These are phyloP conservation scores for Besnoitia besnoiti DNA, from an alignment of 169 alveolate genomes.

Conservation along the genomic window DNA sequence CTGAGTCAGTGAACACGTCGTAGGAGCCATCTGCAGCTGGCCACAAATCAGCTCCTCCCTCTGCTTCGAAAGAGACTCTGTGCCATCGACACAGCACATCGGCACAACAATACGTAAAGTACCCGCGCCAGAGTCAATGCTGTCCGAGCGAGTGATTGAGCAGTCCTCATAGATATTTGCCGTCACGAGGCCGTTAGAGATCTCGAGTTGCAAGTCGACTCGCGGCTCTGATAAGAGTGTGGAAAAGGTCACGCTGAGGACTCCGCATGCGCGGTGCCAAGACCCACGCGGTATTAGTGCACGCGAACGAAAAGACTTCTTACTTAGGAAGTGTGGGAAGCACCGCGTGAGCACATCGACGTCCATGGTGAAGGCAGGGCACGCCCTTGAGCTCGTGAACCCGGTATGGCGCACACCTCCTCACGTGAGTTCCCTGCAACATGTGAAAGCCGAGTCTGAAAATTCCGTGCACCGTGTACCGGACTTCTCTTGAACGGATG, in stretches of 20 bases:
- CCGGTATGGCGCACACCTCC: slow-evolving; percentile 24
- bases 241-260: no score
- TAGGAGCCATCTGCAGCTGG: slow-evolving; percentile 65
- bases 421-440: slow-evolving; percentile 13
- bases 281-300: no score
- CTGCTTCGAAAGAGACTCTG: slow-evolving; percentile 44
- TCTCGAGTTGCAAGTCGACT: not conserved
- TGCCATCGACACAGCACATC: not conserved
- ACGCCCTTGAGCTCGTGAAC: slow-evolving; percentile 50
- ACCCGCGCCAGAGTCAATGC: no score
- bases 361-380: slow-evolving; percentile 39
- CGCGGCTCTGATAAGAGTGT: no score
- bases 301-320: not conserved
- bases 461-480: no score
- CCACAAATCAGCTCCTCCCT: slow-evolving; percentile 51
- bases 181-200: no score
- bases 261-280: no score
- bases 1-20: slow-evolving; percentile 45
- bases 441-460: no score
- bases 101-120: not conserved
- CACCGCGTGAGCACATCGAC: slow-evolving; percentile 6
- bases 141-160: not conserved
- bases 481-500: no score
- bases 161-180: not conserved
- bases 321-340: slow-evolving; percentile 31